Base-by-base conservation (phyloP, 2,329 filamentous ascomycete genomes). In the Pseudopithomyces chartarum region DNA sequence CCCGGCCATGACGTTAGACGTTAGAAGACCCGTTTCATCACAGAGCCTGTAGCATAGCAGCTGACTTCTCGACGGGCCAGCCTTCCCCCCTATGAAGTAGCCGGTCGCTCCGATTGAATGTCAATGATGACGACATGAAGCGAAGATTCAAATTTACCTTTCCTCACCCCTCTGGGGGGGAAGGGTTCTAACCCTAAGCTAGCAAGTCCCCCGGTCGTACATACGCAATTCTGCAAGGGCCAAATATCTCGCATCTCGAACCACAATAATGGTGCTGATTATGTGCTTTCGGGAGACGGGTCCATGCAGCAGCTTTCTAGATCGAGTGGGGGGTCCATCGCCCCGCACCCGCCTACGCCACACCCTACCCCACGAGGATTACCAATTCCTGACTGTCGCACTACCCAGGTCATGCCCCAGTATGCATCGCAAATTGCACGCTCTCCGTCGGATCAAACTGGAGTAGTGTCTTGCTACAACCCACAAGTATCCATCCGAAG, bases 341-440 rank as follows among this genome's bases (percentile, higher is more conserved):
- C 34, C 47, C 47, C 47, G 47, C 47, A 50, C 26, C 32, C 34
- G 19, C 19, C 36, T 32, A 7, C 32, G 29, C 34, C 11, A n/a
- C 15, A 19, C 15, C 15, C 7, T 44, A 44, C 39, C 49, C 23
- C 44, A 23, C 32, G 29, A 23, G 55, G 33, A 59, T 55, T 59
- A 59, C 56, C 26, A 59, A 55, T 53, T 49, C 23, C 56, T 59
- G 56, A 53, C 52, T 42, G 44, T 52, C 29, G 36, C 32, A 42
- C 56, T 56, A 54, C n/a, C n/a, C n/a, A n/a, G n/a, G n/a, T n/a
- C n/a, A 61, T 59, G 61, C 51, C 10, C 34, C 39, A 39, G 33
- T 50, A 36, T 29, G n/a, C 2, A 13, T 43, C 23, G 13, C 23
- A 13, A 8, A n/a, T 23, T 48, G 20, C n/a, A 38, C 12, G 12